Conservation (phyloP, 192 early-diverging fungal species). For the Backusella psychrophila region DNA sequence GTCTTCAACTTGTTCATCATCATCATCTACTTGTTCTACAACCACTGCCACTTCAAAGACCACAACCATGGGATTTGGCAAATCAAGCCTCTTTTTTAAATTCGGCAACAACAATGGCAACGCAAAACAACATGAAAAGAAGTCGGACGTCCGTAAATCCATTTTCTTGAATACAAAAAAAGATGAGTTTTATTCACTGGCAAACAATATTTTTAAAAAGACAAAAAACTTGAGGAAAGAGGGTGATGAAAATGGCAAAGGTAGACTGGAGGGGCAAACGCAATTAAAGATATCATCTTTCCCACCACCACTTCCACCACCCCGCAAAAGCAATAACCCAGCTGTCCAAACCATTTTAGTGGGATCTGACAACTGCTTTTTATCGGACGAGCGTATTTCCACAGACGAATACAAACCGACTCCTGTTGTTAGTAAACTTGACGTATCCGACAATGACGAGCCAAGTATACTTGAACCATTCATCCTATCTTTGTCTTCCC, state of each 20-base stretch:
- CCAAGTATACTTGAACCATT: neutral
- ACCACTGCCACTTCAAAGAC: neutral
- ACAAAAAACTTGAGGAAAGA: neutral
- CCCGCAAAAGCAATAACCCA: neutral
- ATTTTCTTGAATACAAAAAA: constrained; percentile 3
- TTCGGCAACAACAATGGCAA: neutral
- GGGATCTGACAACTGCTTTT: neutral
- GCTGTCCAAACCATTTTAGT: neutral
- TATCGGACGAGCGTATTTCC: neutral
- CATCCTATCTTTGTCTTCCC: neutral
- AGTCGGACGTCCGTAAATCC: neutral
- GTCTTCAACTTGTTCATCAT: neutral
- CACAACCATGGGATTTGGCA: neutral
- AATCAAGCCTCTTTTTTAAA: neutral
- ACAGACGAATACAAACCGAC: neutral
- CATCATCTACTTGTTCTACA: neutral
- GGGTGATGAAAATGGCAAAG: neutral
- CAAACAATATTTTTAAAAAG: neutral
- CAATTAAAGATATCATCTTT: neutral
- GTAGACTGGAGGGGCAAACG: neutral
- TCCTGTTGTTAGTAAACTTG: neutral
- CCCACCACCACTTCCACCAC: neutral
- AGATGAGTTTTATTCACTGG: neutral
- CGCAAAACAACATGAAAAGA: neutral
- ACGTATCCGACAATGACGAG: neutral